Conservation (phyloP, 2,329 filamentous ascomycete species). For the Botrytis sinoallii region DNA sequence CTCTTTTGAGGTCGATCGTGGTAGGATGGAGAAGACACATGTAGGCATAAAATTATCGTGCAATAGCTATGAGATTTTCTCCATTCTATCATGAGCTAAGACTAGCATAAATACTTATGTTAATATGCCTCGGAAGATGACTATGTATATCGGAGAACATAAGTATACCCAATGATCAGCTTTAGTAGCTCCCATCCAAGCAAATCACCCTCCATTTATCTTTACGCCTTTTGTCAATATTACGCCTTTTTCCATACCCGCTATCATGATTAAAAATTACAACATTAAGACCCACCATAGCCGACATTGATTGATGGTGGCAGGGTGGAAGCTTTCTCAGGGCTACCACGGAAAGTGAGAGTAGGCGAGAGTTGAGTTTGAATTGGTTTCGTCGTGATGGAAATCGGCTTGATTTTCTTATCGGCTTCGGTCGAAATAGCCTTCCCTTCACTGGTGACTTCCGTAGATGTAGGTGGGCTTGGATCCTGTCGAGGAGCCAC, state of each 20-base stretch:
- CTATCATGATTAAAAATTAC: constrained; percentile 6
- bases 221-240: constrained; percentile 4
- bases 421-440: constrained; percentile 10
- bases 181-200: constrained; percentile 3
- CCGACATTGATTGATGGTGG: constrained; percentile 31
- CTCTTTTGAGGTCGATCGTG: neutral
- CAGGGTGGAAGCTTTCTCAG: constrained; percentile 50
- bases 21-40: neutral
- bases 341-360: constrained; percentile 59
- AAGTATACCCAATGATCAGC: constrained; percentile 4
- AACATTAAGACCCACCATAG: constrained; percentile 22
- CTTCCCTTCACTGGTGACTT: neutral
- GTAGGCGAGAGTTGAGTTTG: constrained; percentile 25
- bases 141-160: neutral
- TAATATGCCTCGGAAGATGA: neutral
- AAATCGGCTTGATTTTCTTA: constrained; percentile 20
- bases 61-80: neutral
- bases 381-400: constrained; percentile 21
- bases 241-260: constrained; percentile 7
- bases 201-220: constrained; percentile 3
- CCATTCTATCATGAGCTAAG: neutral
- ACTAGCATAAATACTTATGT: neutral
- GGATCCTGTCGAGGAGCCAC: constrained; percentile 17
- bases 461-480: constrained; percentile 5
- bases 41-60: neutral